A percentile compares a stretch with the other conserved stretches of the same genome.
Evolutionary conservation across 768 basidiomycete genomes (phyloP).

Genomic region (Amylocystis lapponica): DNA sequence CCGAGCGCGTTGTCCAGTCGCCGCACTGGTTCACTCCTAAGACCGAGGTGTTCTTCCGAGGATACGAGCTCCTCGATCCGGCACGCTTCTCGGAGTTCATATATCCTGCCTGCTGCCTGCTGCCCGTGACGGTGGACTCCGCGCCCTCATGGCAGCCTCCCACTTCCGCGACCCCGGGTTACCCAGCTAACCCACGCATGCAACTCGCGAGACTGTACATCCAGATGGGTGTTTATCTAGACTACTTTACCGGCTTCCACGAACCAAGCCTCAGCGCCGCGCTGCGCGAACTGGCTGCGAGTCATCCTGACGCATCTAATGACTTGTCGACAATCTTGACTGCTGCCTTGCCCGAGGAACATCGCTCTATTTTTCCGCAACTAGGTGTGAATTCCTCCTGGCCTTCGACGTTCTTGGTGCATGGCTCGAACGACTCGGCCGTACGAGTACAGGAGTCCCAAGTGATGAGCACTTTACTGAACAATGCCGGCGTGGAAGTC

Average conservation of each 20-base stretch:
- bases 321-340: not conserved
- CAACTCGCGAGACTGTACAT: slow-evolving; percentile 49
- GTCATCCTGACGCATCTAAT: not conserved
- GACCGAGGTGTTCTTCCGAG: slow-evolving; percentile 44
- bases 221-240: slow-evolving; percentile 51
- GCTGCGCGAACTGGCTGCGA: slow-evolving; percentile 26
- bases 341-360: slow-evolving; percentile 22
- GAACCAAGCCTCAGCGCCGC: slow-evolving; percentile 40
- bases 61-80: slow-evolving; percentile 50
- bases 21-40: slow-evolving; percentile 47
- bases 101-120: slow-evolving; percentile 31
- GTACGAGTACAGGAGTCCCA: slow-evolving; percentile 39
- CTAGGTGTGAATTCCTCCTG: slow-evolving; percentile 30
- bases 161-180: slow-evolving; percentile 45
- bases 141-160: slow-evolving; percentile 40
- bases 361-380: slow-evolving; percentile 43
- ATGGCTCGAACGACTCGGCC: slow-evolving; percentile 43
- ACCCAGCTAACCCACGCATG: slow-evolving; percentile 60
- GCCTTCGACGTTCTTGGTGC: slow-evolving; percentile 43
- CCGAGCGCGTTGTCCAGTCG: no score
- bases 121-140: slow-evolving; percentile 34
- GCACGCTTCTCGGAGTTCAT: slow-evolving; percentile 40
- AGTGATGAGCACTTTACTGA: slow-evolving; percentile 29
- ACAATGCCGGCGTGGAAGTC: slow-evolving; percentile 29
- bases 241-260: slow-evolving; percentile 48